Conservation (phyloP, 2,329 filamentous ascomycete genomes). For the Botrytis pseudocinerea region DNA sequence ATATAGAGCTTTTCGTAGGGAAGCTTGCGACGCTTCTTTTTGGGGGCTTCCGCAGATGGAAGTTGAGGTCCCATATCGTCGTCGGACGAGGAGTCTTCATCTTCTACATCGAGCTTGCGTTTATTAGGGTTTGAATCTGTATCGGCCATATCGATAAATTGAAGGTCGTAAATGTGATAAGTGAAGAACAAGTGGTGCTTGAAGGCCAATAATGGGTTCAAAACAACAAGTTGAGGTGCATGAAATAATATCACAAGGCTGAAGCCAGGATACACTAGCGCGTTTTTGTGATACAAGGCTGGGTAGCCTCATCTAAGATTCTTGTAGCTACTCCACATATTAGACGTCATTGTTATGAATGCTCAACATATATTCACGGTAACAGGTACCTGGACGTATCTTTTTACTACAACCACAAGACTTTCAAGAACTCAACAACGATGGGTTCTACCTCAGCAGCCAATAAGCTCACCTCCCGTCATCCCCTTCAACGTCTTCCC, state of each 20-base stretch:
- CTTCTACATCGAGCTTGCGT: slow-evolving; percentile 47
- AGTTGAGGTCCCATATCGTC: slow-evolving; percentile 94
- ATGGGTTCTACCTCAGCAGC: slow-evolving; percentile 12
- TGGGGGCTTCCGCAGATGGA: slow-evolving; percentile 73
- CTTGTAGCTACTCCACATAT: not conserved
- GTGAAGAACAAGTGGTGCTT: not conserved
- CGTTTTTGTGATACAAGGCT: slow-evolving; percentile 3
- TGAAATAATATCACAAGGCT: slow-evolving; percentile 22
- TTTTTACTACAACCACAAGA: not conserved
- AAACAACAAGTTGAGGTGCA: not conserved
- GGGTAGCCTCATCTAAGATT: not conserved
- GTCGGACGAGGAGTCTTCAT: slow-evolving; percentile 62
- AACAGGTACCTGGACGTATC: not conserved
- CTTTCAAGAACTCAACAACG: not conserved
- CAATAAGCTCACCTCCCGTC: slow-evolving; percentile 39
- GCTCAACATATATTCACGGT: not conserved
- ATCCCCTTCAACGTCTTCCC: slow-evolving; percentile 65
- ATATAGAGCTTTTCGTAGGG: slow-evolving; percentile 95
- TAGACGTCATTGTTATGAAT: not conserved
- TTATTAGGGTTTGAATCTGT: slow-evolving; percentile 48
- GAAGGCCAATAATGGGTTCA: not conserved
- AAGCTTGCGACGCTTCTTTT: slow-evolving; percentile 88
- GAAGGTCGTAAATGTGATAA: not conserved
- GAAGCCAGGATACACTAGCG: not conserved
- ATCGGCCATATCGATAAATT: slow-evolving; percentile 40